phyloP scores from a whole-genome alignment of 768 basidiomycete genomes.

The Hypholoma sublateritium region DNA sequence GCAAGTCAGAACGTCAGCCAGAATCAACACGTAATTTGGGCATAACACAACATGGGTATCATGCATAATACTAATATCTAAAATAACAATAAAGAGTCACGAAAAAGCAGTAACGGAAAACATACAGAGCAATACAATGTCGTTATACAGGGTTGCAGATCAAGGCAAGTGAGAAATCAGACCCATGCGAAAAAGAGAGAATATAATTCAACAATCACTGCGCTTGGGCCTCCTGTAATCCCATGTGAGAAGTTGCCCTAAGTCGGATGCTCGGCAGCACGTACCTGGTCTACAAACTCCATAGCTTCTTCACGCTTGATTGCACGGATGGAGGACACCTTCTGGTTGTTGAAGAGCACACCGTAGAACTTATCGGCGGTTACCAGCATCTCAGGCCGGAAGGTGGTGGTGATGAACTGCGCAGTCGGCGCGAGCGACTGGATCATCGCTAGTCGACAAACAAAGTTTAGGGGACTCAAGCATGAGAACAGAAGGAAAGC shows the following conservation, averaged over 20 bases:
- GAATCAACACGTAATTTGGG: background rate
- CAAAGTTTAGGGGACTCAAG: background rate
- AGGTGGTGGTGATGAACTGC: constrained; percentile 98
- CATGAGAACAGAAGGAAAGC: constrained; percentile 23
- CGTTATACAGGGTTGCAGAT: background rate
- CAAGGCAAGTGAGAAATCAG: background rate
- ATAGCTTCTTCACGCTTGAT: constrained; percentile 91
- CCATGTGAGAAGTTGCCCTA: background rate
- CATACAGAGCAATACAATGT: background rate
- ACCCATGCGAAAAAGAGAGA: background rate
- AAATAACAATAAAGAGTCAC: background rate
- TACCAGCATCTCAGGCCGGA: constrained; percentile 95
- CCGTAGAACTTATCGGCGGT: constrained; percentile 97
- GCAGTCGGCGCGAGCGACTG: constrained; percentile 83
- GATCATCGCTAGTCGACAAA: constrained; percentile 74
- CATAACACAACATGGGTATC: background rate
- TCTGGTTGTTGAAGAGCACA: constrained; percentile 94
- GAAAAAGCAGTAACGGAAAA: background rate
- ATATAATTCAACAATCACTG: background rate
- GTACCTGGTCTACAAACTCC: constrained; percentile 90
- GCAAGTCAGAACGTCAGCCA: no score
- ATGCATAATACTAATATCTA: background rate
- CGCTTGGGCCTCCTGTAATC: constrained; percentile 4
- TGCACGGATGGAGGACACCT: constrained; percentile 84
- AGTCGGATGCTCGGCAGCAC: constrained; percentile 7